Evolutionary conservation across 345 rosid species (phyloP).

Genomic region (Lumnitzera racemosa): DNA sequence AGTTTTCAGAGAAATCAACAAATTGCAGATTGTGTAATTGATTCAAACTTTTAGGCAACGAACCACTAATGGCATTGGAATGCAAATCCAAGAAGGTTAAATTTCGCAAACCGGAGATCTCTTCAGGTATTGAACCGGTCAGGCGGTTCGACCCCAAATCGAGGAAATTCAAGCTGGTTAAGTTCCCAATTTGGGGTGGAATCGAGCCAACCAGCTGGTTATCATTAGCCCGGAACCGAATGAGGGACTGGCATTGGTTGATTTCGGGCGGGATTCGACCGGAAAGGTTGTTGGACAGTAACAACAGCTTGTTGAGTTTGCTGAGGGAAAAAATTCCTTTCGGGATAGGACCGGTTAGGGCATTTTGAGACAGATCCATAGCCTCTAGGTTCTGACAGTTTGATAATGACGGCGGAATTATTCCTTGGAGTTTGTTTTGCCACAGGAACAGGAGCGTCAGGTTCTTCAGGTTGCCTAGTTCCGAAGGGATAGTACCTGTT

Average conservation of each 20-base stretch:
- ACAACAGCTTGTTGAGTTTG: constrained; percentile 70
- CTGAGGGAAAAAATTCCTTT: constrained; percentile 49
- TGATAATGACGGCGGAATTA: constrained; percentile 56
- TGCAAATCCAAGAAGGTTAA: constrained; percentile 77
- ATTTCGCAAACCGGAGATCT: constrained; percentile 52
- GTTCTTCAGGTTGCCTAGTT: constrained; percentile 47
- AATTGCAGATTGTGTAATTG: constrained; percentile 45
- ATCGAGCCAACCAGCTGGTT: constrained; percentile 52
- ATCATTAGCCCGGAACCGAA: constrained; percentile 55
- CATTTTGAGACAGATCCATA: constrained; percentile 72
- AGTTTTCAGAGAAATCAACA: constrained; percentile 61
- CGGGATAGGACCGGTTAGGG: constrained; percentile 68
- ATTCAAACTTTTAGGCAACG: constrained; percentile 37
- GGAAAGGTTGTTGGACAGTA: constrained; percentile 65
- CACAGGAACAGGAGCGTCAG: constrained; percentile 67
- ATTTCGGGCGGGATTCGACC: constrained; percentile 58
- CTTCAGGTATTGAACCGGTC: constrained; percentile 49
- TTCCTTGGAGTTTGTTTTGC: constrained; percentile 79
- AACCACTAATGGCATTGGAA: constrained; percentile 62
- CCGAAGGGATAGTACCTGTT: constrained; percentile 61
- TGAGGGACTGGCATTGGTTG: constrained; percentile 58
- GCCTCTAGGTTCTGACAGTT: constrained; percentile 61
- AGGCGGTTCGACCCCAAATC: constrained; percentile 68
- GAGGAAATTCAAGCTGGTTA: constrained; percentile 58
- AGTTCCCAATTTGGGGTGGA: constrained; percentile 49